phyloP scores from a whole-genome alignment of 2,329 filamentous ascomycete species.

The Catunica adiposa region DNA sequence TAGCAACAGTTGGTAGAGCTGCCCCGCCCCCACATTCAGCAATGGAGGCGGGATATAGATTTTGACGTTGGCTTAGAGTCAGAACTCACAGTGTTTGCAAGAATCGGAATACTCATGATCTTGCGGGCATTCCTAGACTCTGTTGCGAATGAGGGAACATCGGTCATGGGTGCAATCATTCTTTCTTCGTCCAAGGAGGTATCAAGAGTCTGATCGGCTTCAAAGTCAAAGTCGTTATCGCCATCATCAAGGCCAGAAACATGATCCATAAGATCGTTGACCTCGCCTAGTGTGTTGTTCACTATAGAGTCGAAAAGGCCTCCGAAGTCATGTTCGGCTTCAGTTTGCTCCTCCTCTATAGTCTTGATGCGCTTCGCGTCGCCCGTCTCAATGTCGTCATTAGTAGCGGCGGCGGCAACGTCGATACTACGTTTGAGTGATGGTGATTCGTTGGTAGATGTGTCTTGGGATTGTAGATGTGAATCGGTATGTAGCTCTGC shows the following conservation, averaged over 20 bases:
- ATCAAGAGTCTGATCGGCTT: constrained; percentile 22
- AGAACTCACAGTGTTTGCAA: constrained; percentile 25
- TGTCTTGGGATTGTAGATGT: neutral
- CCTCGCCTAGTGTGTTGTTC: constrained; percentile 26
- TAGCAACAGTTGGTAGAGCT: neutral
- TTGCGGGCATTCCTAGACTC: constrained; percentile 25
- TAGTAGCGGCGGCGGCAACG: neutral
- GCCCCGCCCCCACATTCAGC: neutral
- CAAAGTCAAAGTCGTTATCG: constrained; percentile 17
- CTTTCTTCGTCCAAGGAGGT: constrained; percentile 19
- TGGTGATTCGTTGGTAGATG: constrained; percentile 4
- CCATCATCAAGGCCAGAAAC: constrained; percentile 17
- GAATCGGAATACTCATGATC: constrained; percentile 23
- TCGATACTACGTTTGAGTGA: constrained; percentile 11
- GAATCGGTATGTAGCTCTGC: neutral
- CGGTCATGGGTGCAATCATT: constrained; percentile 18
- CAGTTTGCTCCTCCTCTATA: neutral
- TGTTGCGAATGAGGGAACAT: constrained; percentile 19
- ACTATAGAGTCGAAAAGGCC: constrained; percentile 19
- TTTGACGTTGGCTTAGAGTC: neutral
- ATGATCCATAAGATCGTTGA: constrained; percentile 23
- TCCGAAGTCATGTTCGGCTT: constrained; percentile 3
- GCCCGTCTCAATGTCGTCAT: neutral
- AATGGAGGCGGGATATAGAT: neutral
- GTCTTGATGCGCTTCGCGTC: constrained; percentile 15